A percentile compares a stretch with the other conserved stretches of the same genome.
phyloP scores from a whole-genome alignment of 352 stramenopile genomes.

The Globisporangium mamillatum region DNA sequence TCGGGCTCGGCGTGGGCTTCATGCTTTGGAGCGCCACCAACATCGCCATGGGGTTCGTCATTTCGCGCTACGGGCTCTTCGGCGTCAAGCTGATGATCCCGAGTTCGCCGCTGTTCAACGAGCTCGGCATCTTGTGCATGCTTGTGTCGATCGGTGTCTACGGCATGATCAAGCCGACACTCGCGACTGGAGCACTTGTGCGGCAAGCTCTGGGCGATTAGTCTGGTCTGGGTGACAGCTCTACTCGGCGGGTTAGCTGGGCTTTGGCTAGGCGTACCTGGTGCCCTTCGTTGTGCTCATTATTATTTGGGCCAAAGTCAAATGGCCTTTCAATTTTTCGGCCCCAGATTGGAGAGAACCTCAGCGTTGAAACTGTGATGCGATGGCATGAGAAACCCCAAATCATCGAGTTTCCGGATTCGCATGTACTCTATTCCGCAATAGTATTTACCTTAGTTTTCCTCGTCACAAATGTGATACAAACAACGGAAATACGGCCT shows the following conservation, averaged over 20 bases:
- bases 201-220: conserved; percentile 70
- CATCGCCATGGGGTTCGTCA: conserved; percentile 76
- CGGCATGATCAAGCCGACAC: conserved; percentile 69
- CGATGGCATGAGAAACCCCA: neutral
- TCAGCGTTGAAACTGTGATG: neutral
- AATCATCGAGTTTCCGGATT: neutral
- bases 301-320: no score
- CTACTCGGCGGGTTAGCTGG: conserved; percentile 63
- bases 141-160: conserved; percentile 77
- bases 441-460: neutral
- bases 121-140: conserved; percentile 76
- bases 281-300: conserved; percentile 31
- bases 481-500: neutral
- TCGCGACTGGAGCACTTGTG: conserved; percentile 55
- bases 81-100: conserved; percentile 62
- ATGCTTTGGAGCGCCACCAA: conserved; percentile 88
- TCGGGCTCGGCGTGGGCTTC: conserved; percentile 76
- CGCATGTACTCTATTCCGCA: neutral
- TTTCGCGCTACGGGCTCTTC: conserved; percentile 72
- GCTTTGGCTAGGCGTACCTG: conserved; percentile 81
- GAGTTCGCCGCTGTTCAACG: conserved; percentile 42
- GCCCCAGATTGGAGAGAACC: no score
- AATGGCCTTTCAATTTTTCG: no score
- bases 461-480: no score
- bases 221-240: conserved; percentile 54